phyloP scores from a whole-genome alignment of 352 stramenopile genomes.

The Globisporangium radiosum region DNA sequence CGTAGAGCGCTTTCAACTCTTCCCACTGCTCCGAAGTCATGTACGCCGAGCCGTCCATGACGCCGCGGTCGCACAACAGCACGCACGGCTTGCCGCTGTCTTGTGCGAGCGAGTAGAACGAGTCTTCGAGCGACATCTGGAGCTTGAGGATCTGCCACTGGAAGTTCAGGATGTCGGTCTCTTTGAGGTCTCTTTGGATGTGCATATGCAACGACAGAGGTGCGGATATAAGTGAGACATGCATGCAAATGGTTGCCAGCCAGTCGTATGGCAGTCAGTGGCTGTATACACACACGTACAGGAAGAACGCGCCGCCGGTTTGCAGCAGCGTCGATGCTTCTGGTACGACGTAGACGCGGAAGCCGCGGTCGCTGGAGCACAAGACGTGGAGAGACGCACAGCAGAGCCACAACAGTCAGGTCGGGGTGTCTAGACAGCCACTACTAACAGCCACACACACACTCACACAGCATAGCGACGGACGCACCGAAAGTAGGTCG shows the following conservation, averaged over 20 bases:
- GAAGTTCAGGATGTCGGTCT: slow-evolving; percentile 83
- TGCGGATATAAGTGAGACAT: neutral
- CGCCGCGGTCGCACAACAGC: slow-evolving; percentile 93
- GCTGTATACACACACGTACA: slow-evolving; percentile 31
- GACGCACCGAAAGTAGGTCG: slow-evolving; percentile 73
- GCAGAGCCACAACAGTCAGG: too few relatives aligned
- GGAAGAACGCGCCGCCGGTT: slow-evolving; percentile 88
- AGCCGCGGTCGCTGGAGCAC: slow-evolving; percentile 76
- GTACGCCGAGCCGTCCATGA: slow-evolving; percentile 95
- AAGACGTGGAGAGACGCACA: too few relatives aligned
- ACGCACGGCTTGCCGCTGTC: slow-evolving; percentile 84
- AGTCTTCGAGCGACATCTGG: slow-evolving; percentile 80
- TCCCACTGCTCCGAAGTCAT: slow-evolving; percentile 89
- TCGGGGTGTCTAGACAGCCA: too few relatives aligned
- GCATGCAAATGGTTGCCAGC: neutral
- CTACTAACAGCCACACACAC: too few relatives aligned
- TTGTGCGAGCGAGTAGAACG: slow-evolving; percentile 76
- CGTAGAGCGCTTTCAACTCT: slow-evolving; percentile 69
- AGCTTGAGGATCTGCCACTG: slow-evolving; percentile 84
- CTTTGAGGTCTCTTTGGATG: slow-evolving; percentile 54
- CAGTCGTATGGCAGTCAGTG: neutral
- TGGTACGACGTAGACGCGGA: slow-evolving; percentile 93
- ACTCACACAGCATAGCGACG: too few relatives aligned
- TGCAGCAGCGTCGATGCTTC: slow-evolving; percentile 95
- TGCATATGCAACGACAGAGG: neutral